Percentiles rank a stretch among this genome's conserved stretches.
Conservation (phyloP, 495 filamentous ascomycete species). For the Hapsidospora chrysogenum region DNA sequence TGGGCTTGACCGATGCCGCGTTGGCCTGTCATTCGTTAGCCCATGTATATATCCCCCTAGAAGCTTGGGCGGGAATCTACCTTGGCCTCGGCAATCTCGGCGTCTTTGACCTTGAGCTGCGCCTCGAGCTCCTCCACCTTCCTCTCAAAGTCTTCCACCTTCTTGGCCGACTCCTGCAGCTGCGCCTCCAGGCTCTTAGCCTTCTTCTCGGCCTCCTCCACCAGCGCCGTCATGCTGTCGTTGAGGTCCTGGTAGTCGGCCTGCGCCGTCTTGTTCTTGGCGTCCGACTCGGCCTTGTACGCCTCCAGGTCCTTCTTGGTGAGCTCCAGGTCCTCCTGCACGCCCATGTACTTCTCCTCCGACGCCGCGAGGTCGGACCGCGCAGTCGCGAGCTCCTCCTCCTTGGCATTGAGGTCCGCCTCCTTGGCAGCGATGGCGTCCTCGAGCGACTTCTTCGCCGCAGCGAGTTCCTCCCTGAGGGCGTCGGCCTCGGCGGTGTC, state of each 20-base stretch:
- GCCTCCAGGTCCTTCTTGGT: slow-evolving; percentile 27
- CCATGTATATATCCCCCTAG: background rate
- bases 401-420: slow-evolving; percentile 7
- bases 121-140: slow-evolving; percentile 27
- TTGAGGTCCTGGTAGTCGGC: slow-evolving; percentile 41
- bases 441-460: slow-evolving; percentile 20
- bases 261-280: slow-evolving; percentile 26
- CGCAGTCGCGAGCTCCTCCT: slow-evolving; percentile 11
- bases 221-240: slow-evolving; percentile 30
- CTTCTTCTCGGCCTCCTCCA: slow-evolving; percentile 31
- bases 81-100: slow-evolving; percentile 35
- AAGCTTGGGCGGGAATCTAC: slow-evolving; percentile 13
- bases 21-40: slow-evolving; percentile 3
- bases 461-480: slow-evolving; percentile 22
- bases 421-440: slow-evolving; percentile 9
- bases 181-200: slow-evolving; percentile 16
- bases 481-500: slow-evolving; percentile 30
- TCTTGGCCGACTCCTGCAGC: slow-evolving; percentile 17
- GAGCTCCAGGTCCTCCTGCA: slow-evolving; percentile 20
- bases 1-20: slow-evolving; percentile 14
- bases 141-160: slow-evolving; percentile 15
- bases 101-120: slow-evolving; percentile 33
- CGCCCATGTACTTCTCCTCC: slow-evolving; percentile 15
- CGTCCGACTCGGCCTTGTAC: slow-evolving; percentile 21
- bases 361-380: slow-evolving; percentile 14